Base-by-base conservation (phyloP, 2,329 filamentous ascomycete genomes). In the Penicillium olsonii region DNA sequence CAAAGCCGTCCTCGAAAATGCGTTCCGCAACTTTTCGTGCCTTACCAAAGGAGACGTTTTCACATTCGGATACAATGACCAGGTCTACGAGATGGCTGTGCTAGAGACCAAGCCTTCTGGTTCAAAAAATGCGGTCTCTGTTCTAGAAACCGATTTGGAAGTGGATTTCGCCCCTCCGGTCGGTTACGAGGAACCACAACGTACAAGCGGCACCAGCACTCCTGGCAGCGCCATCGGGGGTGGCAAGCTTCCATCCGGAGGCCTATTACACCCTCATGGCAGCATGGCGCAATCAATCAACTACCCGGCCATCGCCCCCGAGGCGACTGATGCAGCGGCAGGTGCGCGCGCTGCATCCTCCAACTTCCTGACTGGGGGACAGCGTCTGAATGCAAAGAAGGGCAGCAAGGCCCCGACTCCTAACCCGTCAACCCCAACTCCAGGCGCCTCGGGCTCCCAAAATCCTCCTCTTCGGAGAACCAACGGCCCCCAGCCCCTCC, bases 211-310 rank as follows among this genome's bases (percentile, higher is more conserved):
- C n/a, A 92, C 90, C 15, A 92, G 86, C 72, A 96, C 92, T 14
- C 91, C 92, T 2, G 78, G 85, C 42, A 94, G 87, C 63, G 77
- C 73, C 4, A 76, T 79, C 1, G 81, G 83, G 44, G 83, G 83
- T 47, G 83, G 83, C 9, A 73, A 71, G 41, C 64, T 88, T 52
- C 86, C 87, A 7, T 76, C 82, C 2, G 88, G 90, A 22, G 90
- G 92, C 4, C 74, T 87, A 14, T 71, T 96, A 19, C 91, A 95
- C 70, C 84, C 79, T 54, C 89, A 95, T 62, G 94, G 94, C 10
- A 92, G 87, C 53, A 99, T 99, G 94, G 92, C 94, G 0, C 90
- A 96, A 64, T 84, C 90, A n/a, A 97, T 99, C 77, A 96, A 96
- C 77, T 99, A 97, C 72, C 83, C 84, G 44, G 83, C 91, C 26